phyloP scores from a whole-genome alignment of 768 basidiomycete genomes.

The Gloeophyllum trabeum region DNA sequence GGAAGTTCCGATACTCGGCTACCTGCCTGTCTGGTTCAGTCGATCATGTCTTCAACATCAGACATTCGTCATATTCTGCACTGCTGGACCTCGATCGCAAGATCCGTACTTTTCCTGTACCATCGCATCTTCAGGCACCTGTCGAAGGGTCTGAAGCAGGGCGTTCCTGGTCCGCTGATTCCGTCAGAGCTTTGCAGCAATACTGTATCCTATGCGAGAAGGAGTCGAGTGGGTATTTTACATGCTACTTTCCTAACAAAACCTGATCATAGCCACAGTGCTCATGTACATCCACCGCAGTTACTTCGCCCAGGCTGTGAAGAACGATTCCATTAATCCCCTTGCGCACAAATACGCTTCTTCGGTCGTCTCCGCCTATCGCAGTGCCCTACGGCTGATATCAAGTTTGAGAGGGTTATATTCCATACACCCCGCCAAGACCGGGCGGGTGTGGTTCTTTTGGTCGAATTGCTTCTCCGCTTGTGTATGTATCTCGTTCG shows the following conservation, averaged over 20 bases:
- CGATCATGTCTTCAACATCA: conserved; percentile 28
- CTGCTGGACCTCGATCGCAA: conserved; percentile 38
- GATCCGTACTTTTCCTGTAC: conserved; percentile 38
- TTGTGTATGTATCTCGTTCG: conserved; percentile 22
- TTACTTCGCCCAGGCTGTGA: conserved; percentile 32
- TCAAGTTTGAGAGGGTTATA: conserved; percentile 24
- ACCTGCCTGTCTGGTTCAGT: conserved; percentile 32
- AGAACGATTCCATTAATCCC: conserved; percentile 24
- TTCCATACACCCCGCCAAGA: conserved; percentile 18
- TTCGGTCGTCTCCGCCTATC: conserved; percentile 29
- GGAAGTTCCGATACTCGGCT: conserved; percentile 34
- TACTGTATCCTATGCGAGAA: conserved; percentile 26
- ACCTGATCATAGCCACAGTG: conserved; percentile 3
- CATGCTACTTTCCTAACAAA: background rate
- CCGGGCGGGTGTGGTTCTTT: conserved; percentile 28
- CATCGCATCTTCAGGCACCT: conserved; percentile 30
- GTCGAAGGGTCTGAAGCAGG: conserved; percentile 17
- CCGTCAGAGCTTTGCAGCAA: conserved; percentile 31
- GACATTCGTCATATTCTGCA: conserved; percentile 27
- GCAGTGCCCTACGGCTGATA: conserved; percentile 27
- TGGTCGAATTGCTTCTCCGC: conserved; percentile 34
- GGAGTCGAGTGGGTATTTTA: conserved; percentile 32
- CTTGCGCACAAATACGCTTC: conserved; percentile 27
- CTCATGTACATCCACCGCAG: conserved; percentile 26
- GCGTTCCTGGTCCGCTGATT: conserved; percentile 27